phyloP scores from a whole-genome alignment of 768 basidiomycete genomes.

The Pulveroboletus sp. region DNA sequence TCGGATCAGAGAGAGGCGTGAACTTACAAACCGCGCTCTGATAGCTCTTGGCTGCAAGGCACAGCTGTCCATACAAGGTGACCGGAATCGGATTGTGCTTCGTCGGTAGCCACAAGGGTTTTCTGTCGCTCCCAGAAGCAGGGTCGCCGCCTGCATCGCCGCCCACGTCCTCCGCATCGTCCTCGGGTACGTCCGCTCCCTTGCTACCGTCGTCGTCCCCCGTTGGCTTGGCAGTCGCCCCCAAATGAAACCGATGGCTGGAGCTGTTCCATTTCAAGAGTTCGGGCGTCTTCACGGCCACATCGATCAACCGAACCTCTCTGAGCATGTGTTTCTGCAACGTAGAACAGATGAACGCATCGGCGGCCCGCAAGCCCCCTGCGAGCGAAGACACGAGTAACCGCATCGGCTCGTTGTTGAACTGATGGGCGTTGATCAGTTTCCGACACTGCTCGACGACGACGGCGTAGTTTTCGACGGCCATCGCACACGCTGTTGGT shows the following conservation, averaged over 20 bases:
- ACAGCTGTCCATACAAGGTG: conserved; percentile 76
- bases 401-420: conserved; percentile 80
- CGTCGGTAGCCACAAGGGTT: neutral
- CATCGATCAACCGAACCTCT: conserved; percentile 69
- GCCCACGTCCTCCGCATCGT: conserved; percentile 30
- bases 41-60: conserved; percentile 77
- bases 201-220: conserved; percentile 18
- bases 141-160: conserved; percentile 14
- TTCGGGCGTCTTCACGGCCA: conserved; percentile 58
- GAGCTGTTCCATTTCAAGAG: conserved; percentile 55
- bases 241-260: conserved; percentile 52
- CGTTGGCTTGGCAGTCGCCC: conserved; percentile 17
- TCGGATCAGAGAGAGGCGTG: no score
- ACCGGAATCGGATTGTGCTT: conserved; percentile 64
- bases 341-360: conserved; percentile 70
- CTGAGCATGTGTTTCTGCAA: conserved; percentile 82
- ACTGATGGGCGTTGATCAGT: conserved; percentile 69
- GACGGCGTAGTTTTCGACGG: conserved; percentile 45
- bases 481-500: conserved; percentile 64
- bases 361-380: conserved; percentile 62
- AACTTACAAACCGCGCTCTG: conserved; percentile 85
- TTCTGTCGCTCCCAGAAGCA: conserved; percentile 24
- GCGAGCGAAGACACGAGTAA: conserved; percentile 73
- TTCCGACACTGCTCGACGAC: conserved; percentile 78
- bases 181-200: conserved; percentile 22